These are phyloP conservation scores for Sporothrix dimorphospora DNA, from an alignment of 2,329 filamentous ascomycete genomes.

Conservation along the genomic window DNA sequence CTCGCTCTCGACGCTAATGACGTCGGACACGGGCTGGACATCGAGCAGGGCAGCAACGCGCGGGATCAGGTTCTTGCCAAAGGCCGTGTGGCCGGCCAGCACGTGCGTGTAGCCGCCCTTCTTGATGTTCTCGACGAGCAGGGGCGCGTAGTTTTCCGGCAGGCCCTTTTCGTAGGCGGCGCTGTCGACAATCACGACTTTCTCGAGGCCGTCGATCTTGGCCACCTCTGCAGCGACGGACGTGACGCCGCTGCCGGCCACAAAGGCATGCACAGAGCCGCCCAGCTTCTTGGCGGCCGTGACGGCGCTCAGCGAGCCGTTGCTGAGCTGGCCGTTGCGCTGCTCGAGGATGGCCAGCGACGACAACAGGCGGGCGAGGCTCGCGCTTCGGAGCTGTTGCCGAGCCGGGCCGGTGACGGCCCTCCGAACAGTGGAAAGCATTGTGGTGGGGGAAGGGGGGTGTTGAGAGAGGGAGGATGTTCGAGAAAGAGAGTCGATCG, in stretches of 20 bases:
- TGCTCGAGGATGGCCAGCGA: slow-evolving; percentile 93
- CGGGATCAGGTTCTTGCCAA: slow-evolving; percentile 93
- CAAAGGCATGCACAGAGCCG: slow-evolving; percentile 80
- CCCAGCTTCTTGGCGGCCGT: slow-evolving; percentile 86
- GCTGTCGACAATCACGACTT: slow-evolving; percentile 88
- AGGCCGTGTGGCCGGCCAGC: slow-evolving; percentile 87
- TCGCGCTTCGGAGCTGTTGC: slow-evolving; percentile 46
- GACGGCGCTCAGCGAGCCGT: slow-evolving; percentile 80
- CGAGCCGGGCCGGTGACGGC: slow-evolving; percentile 24
- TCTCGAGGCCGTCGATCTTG: slow-evolving; percentile 88
- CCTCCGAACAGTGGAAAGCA: slow-evolving; percentile 34
- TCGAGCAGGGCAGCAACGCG: slow-evolving; percentile 90
- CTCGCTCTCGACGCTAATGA: slow-evolving; percentile 82
- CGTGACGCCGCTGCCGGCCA: slow-evolving; percentile 81
- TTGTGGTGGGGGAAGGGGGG: background rate
- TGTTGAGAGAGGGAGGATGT: background rate
- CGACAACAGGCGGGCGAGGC: slow-evolving; percentile 72
- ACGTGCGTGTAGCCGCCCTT: slow-evolving; percentile 93
- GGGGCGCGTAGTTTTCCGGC: slow-evolving; percentile 89
- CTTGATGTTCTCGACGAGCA: slow-evolving; percentile 95
- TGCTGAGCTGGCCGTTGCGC: slow-evolving; percentile 82
- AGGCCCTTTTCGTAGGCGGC: slow-evolving; percentile 92
- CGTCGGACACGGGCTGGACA: slow-evolving; percentile 90
- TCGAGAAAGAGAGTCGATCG: background rate
- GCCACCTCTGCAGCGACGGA: slow-evolving; percentile 78